Evolutionary conservation across 208 protist species (phyloP), one percentile per base, ranked within the genome.

Genomic region (Leishmania tarentolae): DNA sequence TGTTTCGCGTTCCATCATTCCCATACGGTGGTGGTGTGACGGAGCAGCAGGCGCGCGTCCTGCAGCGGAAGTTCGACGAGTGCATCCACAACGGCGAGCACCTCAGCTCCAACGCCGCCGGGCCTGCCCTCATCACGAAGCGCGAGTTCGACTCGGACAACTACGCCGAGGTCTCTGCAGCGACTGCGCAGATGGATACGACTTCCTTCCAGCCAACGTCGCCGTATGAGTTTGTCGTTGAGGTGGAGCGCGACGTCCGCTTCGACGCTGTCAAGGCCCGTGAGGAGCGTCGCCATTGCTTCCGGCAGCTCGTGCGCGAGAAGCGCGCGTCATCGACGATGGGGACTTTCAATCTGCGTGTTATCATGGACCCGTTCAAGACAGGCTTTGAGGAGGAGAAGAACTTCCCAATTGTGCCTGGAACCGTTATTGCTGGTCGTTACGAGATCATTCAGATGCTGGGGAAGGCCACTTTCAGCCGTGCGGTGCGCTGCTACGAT

Each of bases 361-460:
- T 98, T 35, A 97, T 98, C 79, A 97, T 97, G 91, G 93, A 98
- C 78, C 93, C 92, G 28, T 82, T 92, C 83, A 97, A 98, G 83
- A 99, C 97, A 15, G 97, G 97, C 47, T 98, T 99, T 78, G 96
- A 98, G 88, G 94, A 98, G 68, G 91, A 97, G 72, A 94, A 95
- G 75, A 96, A 97, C 52, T 98, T 98, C 79, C 93, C 94, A 0
- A 98, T 99, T 78, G 84, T 94, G 24, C 87, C 90, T 28, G 93
- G 96, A 69, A 90, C 83, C 56, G 91, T 98, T 50, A 92, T 99
- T 42, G 96, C 95, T 7, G 96, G 95, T 75, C 94, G 98, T 68
- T 99, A 99, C 83, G 91, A 98, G 88, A 96, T 99, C 50, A 84
- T 98, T 57, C 93, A 99, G 79, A 93, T 98, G 77, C 78, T 99